Base-by-base conservation (phyloP, 2,329 filamentous ascomycete species). In the Passalora sequoiae region DNA sequence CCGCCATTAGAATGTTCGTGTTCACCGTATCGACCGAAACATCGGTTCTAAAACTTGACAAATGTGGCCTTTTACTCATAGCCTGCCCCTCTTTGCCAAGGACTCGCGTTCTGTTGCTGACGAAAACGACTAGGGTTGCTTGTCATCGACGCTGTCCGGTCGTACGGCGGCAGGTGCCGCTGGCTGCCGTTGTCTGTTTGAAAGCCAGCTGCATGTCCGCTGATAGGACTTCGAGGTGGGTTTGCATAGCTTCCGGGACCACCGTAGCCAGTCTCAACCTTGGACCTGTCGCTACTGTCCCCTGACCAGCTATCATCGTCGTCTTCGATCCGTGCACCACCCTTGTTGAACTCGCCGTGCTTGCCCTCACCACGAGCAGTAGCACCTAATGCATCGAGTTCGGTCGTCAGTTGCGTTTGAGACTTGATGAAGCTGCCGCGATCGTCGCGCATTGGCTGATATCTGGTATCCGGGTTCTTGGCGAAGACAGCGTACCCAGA, bases 391-490 rank as follows among this genome's bases (percentile, higher is more conserved):
- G 89, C 89, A 64, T 96, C 89, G 38, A 96, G 76, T 68, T 96
- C 89, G 6, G 89, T 94, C 4, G 84, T 87, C 12, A 95, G 73
- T 60, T 91, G 83, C 4, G 86, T 86, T 66, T 92, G 86, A 10
- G 89, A 95, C 73, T 96, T 96, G 81, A 96, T 95, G 70, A 97
- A 96, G 7, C 89, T 96, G 39, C 87, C 88, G 58, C 91, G 84
- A 66, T 97, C 91, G 60, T 97, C 91, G 42, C 85, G 84, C 89
- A 97, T 96, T 59, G 88, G 89, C 67, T 95, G 88, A 69, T 97
- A 97, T 49, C 89, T 83, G 30, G 85, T 87, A 63, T 97, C 91
- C 16, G 91, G 91, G 69, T 96, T 94, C 77, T 94, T 94, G 49
- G 87, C 86, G 64, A 88, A 80, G 60, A 96, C 81, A 35, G 87